Evolutionary conservation across 176 grass and related monocot genomes (phyloP).

Genomic region (Bonia amplexicaulis): DNA sequence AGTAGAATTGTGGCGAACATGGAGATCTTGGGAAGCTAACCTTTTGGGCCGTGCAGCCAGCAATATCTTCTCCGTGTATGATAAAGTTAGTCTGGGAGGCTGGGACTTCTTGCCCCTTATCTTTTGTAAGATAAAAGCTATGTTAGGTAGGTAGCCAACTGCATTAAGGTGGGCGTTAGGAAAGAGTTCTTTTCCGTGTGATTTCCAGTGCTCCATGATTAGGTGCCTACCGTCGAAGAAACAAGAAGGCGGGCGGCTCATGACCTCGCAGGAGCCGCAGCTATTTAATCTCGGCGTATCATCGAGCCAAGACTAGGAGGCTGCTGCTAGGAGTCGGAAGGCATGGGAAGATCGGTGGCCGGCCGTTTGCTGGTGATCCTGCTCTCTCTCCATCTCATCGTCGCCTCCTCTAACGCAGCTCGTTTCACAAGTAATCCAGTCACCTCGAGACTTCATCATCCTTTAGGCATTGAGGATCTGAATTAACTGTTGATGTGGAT

Average conservation of each 20-base stretch:
- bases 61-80: neutral
- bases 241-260: neutral
- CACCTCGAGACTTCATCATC: neutral
- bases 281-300: slow-evolving; percentile 21
- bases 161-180: slow-evolving; percentile 24
- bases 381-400: slow-evolving; percentile 25
- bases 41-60: neutral
- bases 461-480: neutral
- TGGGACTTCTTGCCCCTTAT: neutral
- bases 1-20: neutral
- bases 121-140: slow-evolving; percentile 16
- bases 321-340: neutral
- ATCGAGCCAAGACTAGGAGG: neutral
- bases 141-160: slow-evolving; percentile 57
- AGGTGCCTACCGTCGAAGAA: neutral
- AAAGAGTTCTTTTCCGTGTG: neutral
- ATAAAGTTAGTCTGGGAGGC: neutral
- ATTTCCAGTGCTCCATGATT: slow-evolving; percentile 36
- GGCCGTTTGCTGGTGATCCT: slow-evolving; percentile 19
- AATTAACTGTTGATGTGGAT: neutral
- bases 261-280: neutral
- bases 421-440: slow-evolving; percentile 28
- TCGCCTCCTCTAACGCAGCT: slow-evolving; percentile 8
- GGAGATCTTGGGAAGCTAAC: slow-evolving; percentile 20
- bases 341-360: slow-evolving; percentile 15